Base-by-base conservation (phyloP, 2,329 filamentous ascomycete species). In the Endocalyx cinctus region DNA sequence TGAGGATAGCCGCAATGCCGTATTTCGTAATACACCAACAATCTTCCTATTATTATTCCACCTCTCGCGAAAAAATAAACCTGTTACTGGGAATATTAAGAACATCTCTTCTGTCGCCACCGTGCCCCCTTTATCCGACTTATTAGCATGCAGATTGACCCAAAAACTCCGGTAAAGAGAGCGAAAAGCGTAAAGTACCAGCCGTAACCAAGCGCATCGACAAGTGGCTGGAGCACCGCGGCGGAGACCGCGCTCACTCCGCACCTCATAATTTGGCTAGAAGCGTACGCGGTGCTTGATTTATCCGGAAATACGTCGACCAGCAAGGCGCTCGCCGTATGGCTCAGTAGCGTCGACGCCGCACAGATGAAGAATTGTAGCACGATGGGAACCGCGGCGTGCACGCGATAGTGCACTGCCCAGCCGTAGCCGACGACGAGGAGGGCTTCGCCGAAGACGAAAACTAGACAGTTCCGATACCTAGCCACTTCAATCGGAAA, bases 131-230 rank as follows among this genome's bases (percentile, higher is more conserved):
- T n/a, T n/a, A n/a, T n/a, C n/a, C n/a, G n/a, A n/a, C n/a, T n/a
- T n/a, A n/a, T n/a, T n/a, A n/a, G n/a, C n/a, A n/a, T n/a, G n/a
- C n/a, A n/a, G n/a, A n/a, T n/a, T n/a, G n/a, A n/a, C n/a, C n/a
- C n/a, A n/a, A n/a, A n/a, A n/a, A n/a, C n/a, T n/a, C n/a, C n/a
- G n/a, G n/a, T n/a, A n/a, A n/a, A n/a, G n/a, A 41, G 26, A 5
- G 25, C 47, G 4, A 50, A 26, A 17, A 43, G 11, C 8, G 65
- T 68, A 37, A 67, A 69, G 3, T 57, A 60, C 64, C 66, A 69
- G 0, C 64, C 64, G 5, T 58, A 51, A 5, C 61, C 64, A 45
- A 66, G 62, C 2, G 29, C 33, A 23, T 41, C 23, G 5, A 48
- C 27, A 3, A 50, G 25, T 11, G 46, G 48, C n/a, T 51, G 37